Evolutionary conservation across 192 early-diverging fungal species (phyloP).

Genomic region (Paraglomus occultum): DNA sequence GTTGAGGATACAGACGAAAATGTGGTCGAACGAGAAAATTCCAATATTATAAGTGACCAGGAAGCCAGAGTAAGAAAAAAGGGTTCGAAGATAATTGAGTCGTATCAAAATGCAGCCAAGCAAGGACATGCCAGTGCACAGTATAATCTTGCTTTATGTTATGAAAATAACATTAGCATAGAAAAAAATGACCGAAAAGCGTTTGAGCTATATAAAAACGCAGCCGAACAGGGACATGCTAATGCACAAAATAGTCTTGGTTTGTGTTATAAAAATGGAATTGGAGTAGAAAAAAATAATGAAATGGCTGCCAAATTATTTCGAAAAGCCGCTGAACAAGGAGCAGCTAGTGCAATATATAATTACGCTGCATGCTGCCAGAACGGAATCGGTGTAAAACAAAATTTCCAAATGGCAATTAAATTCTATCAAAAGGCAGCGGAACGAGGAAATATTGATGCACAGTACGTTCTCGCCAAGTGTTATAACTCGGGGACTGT

Average conservation of each 20-base stretch:
- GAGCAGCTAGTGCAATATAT: slow-evolving; percentile 61
- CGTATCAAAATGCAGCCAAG: slow-evolving; percentile 63
- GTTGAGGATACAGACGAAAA: neutral
- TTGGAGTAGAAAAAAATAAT: slow-evolving; percentile 41
- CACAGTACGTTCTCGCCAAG: slow-evolving; percentile 62
- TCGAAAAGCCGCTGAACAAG: slow-evolving; percentile 50
- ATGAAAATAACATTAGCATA: slow-evolving; percentile 74
- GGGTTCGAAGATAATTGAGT: slow-evolving; percentile 48
- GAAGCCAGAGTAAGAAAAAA: slow-evolving; percentile 55
- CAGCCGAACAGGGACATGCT: slow-evolving; percentile 43
- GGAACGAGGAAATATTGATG: slow-evolving; percentile 42
- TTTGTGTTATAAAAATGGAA: slow-evolving; percentile 71
- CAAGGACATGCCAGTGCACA: slow-evolving; percentile 75
- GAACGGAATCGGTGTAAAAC: slow-evolving; percentile 56
- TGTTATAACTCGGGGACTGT: slow-evolving; percentile 70
- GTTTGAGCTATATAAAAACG: slow-evolving; percentile 57
- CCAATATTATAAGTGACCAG: slow-evolving; percentile 31
- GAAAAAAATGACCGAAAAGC: slow-evolving; percentile 51
- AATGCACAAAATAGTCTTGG: slow-evolving; percentile 60
- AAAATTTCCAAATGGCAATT: slow-evolving; percentile 28
- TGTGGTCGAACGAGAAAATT: too few species aligned
- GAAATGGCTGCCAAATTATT: slow-evolving; percentile 60
- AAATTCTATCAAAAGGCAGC: neutral
- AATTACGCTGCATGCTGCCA: slow-evolving; percentile 76
- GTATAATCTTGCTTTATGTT: slow-evolving; percentile 77